These are phyloP conservation scores for Teratosphaeria pseudoeucalypti DNA, from an alignment of 2,329 filamentous ascomycete genomes.

Conservation along the genomic window DNA sequence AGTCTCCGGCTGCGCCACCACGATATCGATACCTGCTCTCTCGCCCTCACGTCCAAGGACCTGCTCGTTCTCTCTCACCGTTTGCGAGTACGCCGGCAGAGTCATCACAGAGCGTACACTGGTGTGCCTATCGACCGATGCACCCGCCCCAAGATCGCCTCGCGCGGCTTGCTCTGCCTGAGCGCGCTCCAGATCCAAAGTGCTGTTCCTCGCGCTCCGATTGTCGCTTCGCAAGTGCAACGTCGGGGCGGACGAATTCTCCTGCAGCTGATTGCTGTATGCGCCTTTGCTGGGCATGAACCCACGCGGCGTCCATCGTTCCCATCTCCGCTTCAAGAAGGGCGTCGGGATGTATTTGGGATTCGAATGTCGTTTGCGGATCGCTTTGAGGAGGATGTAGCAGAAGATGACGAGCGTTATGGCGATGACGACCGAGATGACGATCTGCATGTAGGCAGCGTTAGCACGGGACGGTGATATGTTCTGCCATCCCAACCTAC, in stretches of 20 bases:
- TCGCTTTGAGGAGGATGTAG: slow-evolving; percentile 10
- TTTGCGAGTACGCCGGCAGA: slow-evolving; percentile 69
- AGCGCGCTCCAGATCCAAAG: slow-evolving; percentile 13
- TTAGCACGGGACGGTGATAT: neutral
- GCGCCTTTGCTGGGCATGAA: slow-evolving; percentile 15
- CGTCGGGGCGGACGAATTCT: slow-evolving; percentile 14
- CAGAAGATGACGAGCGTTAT: slow-evolving; percentile 6
- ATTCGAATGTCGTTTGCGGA: slow-evolving; percentile 16
- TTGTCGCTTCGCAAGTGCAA: slow-evolving; percentile 15
- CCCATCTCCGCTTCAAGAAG: slow-evolving; percentile 25
- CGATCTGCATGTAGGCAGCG: slow-evolving; percentile 2
- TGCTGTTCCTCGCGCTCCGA: slow-evolving; percentile 13
- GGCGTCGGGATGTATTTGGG: slow-evolving; percentile 23
- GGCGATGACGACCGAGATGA: slow-evolving; percentile 8
- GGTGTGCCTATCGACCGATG: slow-evolving; percentile 62
- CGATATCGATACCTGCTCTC: slow-evolving; percentile 78
- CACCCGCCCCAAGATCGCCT: slow-evolving; percentile 25
- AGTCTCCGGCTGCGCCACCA: slow-evolving; percentile 75
- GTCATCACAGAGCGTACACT: slow-evolving; percentile 92
- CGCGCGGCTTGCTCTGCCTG: slow-evolving; percentile 10
- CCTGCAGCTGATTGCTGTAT: slow-evolving; percentile 23
- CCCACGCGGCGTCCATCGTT: slow-evolving; percentile 19
- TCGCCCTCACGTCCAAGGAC: slow-evolving; percentile 85
- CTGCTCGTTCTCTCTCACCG: slow-evolving; percentile 64
- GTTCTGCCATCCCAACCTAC: neutral